These are phyloP conservation scores for Septoria petroselini DNA, from an alignment of 2,329 filamentous ascomycete genomes.

Conservation along the genomic window DNA sequence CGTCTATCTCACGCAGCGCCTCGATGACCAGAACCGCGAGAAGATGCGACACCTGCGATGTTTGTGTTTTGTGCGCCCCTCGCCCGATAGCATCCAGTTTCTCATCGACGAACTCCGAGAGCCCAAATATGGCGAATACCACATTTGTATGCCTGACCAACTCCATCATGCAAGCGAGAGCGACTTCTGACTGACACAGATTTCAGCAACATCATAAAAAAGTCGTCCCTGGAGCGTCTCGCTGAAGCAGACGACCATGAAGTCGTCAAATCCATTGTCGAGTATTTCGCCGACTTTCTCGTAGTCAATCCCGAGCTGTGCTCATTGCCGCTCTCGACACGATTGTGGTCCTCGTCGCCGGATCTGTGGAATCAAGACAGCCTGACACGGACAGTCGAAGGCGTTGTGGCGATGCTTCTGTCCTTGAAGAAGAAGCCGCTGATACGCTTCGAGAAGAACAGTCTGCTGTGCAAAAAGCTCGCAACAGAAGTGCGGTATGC, in stretches of 20 bases:
- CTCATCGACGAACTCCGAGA: slow-evolving; percentile 94
- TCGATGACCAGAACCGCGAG: slow-evolving; percentile 85
- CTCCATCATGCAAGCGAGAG: slow-evolving; percentile 7
- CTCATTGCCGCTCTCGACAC: slow-evolving; percentile 33
- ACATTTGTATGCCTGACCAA: slow-evolving; percentile 59
- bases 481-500: slow-evolving; percentile 89
- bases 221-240: slow-evolving; percentile 87
- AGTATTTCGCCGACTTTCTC: slow-evolving; percentile 94
- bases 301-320: slow-evolving; percentile 87
- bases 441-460: slow-evolving; percentile 90
- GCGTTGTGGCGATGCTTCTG: slow-evolving; percentile 76
- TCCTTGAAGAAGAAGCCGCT: slow-evolving; percentile 95
- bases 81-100: slow-evolving; percentile 85
- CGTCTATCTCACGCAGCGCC: slow-evolving; percentile 93
- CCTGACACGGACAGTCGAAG: slow-evolving; percentile 81
- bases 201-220: slow-evolving; percentile 96
- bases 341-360: slow-evolving; percentile 47
- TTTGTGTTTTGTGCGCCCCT: slow-evolving; percentile 87
- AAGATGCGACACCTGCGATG: slow-evolving; percentile 98
- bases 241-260: slow-evolving; percentile 98
- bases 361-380: slow-evolving; percentile 91
- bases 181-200: slow-evolving; percentile 50
- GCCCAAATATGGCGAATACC: slow-evolving; percentile 95
- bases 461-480: slow-evolving; percentile 83
- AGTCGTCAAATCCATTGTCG: slow-evolving; percentile 88